Base-by-base conservation (phyloP, 2,329 filamentous ascomycete genomes). In the Fusarium bulbicola region DNA sequence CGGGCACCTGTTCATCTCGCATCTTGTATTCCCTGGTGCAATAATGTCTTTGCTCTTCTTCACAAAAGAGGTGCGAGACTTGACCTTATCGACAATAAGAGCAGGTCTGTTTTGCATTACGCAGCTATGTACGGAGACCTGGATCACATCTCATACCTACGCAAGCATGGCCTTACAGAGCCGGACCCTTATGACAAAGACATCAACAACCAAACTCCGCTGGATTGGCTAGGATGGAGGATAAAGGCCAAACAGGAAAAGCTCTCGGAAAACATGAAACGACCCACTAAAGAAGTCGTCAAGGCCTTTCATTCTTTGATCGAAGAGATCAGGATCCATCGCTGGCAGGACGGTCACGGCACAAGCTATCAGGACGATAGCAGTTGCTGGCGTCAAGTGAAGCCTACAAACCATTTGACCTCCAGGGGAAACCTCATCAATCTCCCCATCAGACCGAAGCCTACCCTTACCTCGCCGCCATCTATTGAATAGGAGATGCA, bases 21-120 rank as follows among this genome's bases (percentile, higher is more conserved):
- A 0, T 57, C 53, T 32, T 34, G n/a, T 21, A 57, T 57, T 14
- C 10, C 53, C 18, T 57, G 53, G 53, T 32, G 32, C 3, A 47
- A 46, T 6, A 26, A 5, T 4, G 14, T 26, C 4, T 57, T 57
- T 45, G 28, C 7, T 7, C 4, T 18, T 15, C 39, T 57, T 7
- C 7, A 21, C 21, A 5, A 8, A 7, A n/a, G 20, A 3, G 21
- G 37, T 1, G 52, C 52, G 6, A 56, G 21, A 20, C 21, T 56
- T 11, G 52, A 45, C 6, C 6, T 43, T 15, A 2, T 15, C 3
- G 28, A 32, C 13, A 4, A 5, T 0, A 2, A 1, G 12, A 0
- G 1, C 0, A 56, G 12, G 20, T 56, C 52, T 9, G 4, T 45
- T 16, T 32, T 56, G 7, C 52, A 56, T n/a, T 43, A 32, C 26